A percentile compares a stretch with the other conserved stretches of the same genome.
phyloP scores from a whole-genome alignment of 2,329 filamentous ascomycete genomes.

The Microcera coccophila region DNA sequence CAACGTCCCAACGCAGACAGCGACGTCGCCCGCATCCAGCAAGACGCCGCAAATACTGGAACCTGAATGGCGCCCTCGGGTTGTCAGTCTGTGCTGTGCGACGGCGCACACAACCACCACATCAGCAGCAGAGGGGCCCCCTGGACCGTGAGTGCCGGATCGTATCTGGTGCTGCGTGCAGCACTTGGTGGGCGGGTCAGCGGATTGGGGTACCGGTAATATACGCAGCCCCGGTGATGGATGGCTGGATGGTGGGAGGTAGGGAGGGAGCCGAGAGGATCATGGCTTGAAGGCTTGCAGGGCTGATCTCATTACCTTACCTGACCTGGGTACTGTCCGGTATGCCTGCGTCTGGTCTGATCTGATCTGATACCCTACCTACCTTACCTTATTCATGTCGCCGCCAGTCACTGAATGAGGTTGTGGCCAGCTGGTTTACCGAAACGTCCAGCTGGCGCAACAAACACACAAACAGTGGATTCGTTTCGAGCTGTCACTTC shows the following conservation, averaged over 20 bases:
- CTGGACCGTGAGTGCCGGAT: slow-evolving; percentile 19
- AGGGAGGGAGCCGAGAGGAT: not conserved
- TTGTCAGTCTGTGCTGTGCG: slow-evolving; percentile 17
- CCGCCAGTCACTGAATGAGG: too few relatives aligned
- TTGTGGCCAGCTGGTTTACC: not conserved
- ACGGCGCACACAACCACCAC: slow-evolving; percentile 18
- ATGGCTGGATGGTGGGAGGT: too few relatives aligned
- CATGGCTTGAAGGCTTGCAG: not conserved
- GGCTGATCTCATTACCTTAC: not conserved
- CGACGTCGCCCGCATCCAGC: slow-evolving; percentile 7
- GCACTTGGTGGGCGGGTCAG: slow-evolving; percentile 20
- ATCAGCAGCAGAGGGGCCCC: slow-evolving; percentile 15
- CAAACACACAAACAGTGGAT: not conserved
- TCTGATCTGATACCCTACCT: not conserved
- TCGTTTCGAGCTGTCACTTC: not conserved
- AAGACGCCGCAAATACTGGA: slow-evolving; percentile 10
- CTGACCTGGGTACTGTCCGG: not conserved
- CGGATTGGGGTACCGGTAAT: slow-evolving; percentile 17
- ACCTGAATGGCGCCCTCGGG: slow-evolving; percentile 13
- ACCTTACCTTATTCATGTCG: too few relatives aligned
- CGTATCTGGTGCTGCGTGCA: slow-evolving; percentile 24
- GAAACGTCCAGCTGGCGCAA: not conserved
- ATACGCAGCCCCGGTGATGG: slow-evolving; percentile 14
- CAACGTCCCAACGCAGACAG: slow-evolving; percentile 7
- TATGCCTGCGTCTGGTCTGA: not conserved